Percentiles rank a stretch among this genome's conserved stretches.
Conservation (phyloP, 805 yeast genomes). For the Wickerhamomyces kurtzmanii region DNA sequence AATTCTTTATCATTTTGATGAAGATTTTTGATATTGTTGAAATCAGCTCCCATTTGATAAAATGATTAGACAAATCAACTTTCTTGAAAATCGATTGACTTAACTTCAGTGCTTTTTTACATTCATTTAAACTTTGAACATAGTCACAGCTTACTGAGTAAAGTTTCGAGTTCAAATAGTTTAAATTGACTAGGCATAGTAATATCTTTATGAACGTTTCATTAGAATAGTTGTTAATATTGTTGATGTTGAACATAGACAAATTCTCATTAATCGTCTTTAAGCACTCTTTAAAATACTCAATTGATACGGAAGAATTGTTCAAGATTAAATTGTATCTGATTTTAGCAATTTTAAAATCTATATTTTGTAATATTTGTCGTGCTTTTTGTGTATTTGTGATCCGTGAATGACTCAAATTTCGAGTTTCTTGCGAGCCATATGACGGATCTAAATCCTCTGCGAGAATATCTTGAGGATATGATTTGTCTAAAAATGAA, state of each 20-base stretch:
- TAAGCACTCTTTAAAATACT: slow-evolving; percentile 7
- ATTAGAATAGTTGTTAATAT: slow-evolving; percentile 5
- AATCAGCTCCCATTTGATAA: slow-evolving; percentile 27
- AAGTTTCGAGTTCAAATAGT: slow-evolving; percentile 8
- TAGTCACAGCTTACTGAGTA: slow-evolving; percentile 12
- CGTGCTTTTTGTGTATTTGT: too few species aligned
- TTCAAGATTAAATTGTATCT: slow-evolving; percentile 6
- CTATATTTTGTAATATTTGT: slow-evolving; percentile 3
- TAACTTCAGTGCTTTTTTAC: slow-evolving; percentile 40
- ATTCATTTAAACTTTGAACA: slow-evolving; percentile 21
- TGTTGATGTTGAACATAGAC: slow-evolving; percentile 5
- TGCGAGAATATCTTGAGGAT: slow-evolving; percentile 3
- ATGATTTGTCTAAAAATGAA: slow-evolving; percentile 2
- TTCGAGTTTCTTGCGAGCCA: too few species aligned
- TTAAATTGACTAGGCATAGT: slow-evolving; percentile 7
- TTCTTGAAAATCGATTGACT: slow-evolving; percentile 43
- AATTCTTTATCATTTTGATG: slow-evolving; percentile 25
- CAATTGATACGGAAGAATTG: too few species aligned
- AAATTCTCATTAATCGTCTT: slow-evolving; percentile 4
- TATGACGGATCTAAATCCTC: too few species aligned
- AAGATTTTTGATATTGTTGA: slow-evolving; percentile 27
- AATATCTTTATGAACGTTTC: slow-evolving; percentile 1
- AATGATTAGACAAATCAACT: slow-evolving; percentile 13
- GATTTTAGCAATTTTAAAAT: slow-evolving; percentile 7
- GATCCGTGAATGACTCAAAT: slow-evolving; percentile 2